Base-by-base conservation (phyloP, 1,284 basidiomycete species). In the Volvariella volvacea region DNA sequence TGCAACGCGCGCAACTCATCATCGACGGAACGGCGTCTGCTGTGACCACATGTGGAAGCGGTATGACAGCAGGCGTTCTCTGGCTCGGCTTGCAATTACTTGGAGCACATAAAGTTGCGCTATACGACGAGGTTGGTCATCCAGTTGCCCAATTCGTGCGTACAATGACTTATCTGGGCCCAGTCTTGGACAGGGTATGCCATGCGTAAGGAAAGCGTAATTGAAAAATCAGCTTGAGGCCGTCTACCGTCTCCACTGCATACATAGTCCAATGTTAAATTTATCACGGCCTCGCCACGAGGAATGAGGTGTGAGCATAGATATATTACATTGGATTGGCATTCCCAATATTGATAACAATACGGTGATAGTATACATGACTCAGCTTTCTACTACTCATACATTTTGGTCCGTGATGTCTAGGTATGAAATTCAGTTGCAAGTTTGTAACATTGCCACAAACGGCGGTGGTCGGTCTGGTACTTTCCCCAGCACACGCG, bases 11-110 rank as follows among this genome's bases (percentile, higher is more conserved):
- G 42, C 61, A 74, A 30, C 59, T 67, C 36, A 69, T 92, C 14
- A 63, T 85, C 40, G 61, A 68, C 2, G 86, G 86, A 8, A 64
- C 78, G 47, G 67, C 73, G 44, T 60, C 66, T 16, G 76, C 92
- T 31, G 74, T 84, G 9, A 78, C 87, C 21, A 84, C 74, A 47
- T 95, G 92, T 65, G 92, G 92, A 39, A 92, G 88, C 55, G 96
- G 96, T 14, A 99, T 99, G 96, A 97, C 94, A 10, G 96, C 96
- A 2, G 90, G 81, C 4, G 71, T 96, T 4, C 73, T 97, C 9
- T 97, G 94, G 92, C 70, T 96, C 45, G 93, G 89, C 21, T 61
- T 94, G 48, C 78, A 83, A 61, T 58, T 84, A 22, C 59, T 91
- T 34, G 83, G 79, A 8, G 76, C 78, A 3, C 58, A 73, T 31